Base-by-base conservation (phyloP, 1,284 basidiomycete genomes). In the Sporisorium sorghi region DNA sequence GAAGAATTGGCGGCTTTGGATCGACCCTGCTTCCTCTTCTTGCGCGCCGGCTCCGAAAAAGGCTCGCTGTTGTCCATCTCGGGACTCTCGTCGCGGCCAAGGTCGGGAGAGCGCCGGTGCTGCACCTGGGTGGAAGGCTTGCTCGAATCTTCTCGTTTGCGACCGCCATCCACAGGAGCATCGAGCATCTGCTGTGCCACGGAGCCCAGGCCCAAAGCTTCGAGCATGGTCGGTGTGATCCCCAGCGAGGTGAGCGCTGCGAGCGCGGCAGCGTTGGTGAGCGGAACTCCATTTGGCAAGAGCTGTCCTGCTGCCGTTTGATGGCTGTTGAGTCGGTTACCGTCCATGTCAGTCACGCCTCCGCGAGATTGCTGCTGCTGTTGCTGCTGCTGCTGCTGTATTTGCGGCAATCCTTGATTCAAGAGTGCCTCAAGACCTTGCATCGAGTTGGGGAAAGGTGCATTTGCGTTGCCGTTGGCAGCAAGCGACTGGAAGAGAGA, bases 131-230 rank as follows among this genome's bases (percentile, higher is more conserved):
- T 12, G 8, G 43, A 12, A 33, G 32, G 10, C 40, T 58, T 58
- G 42, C 26, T 57, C 14, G 57, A 47, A 2, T n/a, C 26, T 3
- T 57, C 47, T 28, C 53, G 55, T 40, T 54, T 54, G 46, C 26
- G 33, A 24, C 44, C 48, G 17, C 51, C 24, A 17, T 64, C 67
- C 12, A 30, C 42, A 4, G 67, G 57, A 15, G 67, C 61, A 10
- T 70, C 52, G 30, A 70, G 67, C 67, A 70, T 70, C 54, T 70
- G 67, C 52, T 70, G 67, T 7, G 67, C 61, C 12, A 73, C 59
- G 0, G 71, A 65, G 7, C 66, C 66, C 9, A 74, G 67, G 3
- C 67, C 72, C 10, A 74, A 32, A 5, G 72, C 72, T 33, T 74
- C 72, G 30, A 74, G 63, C 72, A 74, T 66, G 8, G 63, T 56